Conservation (phyloP, 2,329 filamentous ascomycete genomes). For the Phaeosphaeriaceae sp. region DNA sequence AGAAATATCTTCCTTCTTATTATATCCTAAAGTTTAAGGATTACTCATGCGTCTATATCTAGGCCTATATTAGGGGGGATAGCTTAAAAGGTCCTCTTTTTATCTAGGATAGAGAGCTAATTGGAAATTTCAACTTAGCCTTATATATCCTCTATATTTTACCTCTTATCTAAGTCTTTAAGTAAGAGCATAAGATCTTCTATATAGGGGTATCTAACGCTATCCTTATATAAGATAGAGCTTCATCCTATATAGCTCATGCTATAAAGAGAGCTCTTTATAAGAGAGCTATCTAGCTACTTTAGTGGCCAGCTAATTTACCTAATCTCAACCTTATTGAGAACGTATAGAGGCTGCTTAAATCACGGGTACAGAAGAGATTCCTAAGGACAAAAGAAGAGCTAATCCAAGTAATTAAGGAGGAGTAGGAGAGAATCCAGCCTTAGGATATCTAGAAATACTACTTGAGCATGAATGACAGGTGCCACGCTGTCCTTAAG, state of each 20-base stretch:
- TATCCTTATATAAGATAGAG: conserved; percentile 10
- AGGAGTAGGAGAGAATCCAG: conserved; percentile 10
- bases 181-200: conserved; percentile 4
- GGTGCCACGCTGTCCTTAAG: neutral
- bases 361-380: neutral
- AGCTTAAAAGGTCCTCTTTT: conserved; percentile 7
- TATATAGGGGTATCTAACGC: neutral
- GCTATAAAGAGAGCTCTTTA: neutral
- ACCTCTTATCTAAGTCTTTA: neutral
- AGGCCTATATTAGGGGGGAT: conserved; percentile 6
- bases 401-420: conserved; percentile 2
- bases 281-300: neutral
- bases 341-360: conserved; percentile 10
- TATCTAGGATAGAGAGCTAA: neutral
- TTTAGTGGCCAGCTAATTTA: conserved; percentile 7
- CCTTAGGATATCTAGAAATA: neutral
- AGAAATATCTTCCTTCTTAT: conserved; percentile 4
- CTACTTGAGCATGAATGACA: neutral
- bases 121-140: neutral
- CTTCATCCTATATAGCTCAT: conserved; percentile 1
- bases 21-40: conserved; percentile 6
- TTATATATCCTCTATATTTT: neutral
- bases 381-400: conserved; percentile 6
- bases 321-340: conserved; percentile 12
- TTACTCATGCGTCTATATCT: neutral